Percentiles rank a stretch among this genome's conserved stretches.
Evolutionary conservation across 306 rosid genomes (phyloP).

Genomic region (Ormosia emarginata): DNA sequence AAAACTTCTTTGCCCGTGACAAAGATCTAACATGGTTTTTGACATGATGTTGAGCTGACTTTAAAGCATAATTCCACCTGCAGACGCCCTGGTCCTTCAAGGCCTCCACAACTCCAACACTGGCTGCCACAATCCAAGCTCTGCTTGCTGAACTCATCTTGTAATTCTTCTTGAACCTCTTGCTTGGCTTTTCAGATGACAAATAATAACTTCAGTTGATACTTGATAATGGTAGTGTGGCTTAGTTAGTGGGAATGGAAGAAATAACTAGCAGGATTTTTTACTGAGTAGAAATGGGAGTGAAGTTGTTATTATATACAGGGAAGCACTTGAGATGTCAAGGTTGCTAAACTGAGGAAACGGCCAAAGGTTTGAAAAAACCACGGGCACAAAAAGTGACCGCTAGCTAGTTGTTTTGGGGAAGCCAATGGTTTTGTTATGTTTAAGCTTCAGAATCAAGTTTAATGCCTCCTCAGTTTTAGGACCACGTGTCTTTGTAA

Average conservation of each 20-base stretch:
- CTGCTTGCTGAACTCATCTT: constrained; percentile 18
- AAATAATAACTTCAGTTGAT: neutral
- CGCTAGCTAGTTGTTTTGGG: constrained; percentile 20
- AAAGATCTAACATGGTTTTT: constrained; percentile 32
- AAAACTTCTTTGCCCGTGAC: constrained; percentile 36
- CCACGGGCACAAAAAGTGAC: constrained; percentile 7
- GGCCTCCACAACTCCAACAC: constrained; percentile 43
- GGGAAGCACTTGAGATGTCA: neutral
- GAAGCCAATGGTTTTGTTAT: constrained; percentile 13
- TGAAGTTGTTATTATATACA: neutral
- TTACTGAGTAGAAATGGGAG: neutral
- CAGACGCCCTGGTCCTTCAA: constrained; percentile 59
- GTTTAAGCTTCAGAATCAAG: neutral
- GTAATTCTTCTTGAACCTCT: neutral
- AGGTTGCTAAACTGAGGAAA: neutral
- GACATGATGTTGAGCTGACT: constrained; percentile 33
- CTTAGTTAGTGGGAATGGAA: neutral
- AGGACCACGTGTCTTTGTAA: constrained; percentile 18
- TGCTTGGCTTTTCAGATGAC: neutral
- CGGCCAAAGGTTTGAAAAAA: constrained; percentile 13
- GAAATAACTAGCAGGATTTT: neutral
- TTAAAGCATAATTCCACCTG: constrained; percentile 40
- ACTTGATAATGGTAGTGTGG: neutral
- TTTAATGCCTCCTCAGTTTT: neutral
- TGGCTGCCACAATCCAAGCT: constrained; percentile 36